phyloP scores from a whole-genome alignment of 495 filamentous ascomycete species.

The Beverwykella pulmonaria region DNA sequence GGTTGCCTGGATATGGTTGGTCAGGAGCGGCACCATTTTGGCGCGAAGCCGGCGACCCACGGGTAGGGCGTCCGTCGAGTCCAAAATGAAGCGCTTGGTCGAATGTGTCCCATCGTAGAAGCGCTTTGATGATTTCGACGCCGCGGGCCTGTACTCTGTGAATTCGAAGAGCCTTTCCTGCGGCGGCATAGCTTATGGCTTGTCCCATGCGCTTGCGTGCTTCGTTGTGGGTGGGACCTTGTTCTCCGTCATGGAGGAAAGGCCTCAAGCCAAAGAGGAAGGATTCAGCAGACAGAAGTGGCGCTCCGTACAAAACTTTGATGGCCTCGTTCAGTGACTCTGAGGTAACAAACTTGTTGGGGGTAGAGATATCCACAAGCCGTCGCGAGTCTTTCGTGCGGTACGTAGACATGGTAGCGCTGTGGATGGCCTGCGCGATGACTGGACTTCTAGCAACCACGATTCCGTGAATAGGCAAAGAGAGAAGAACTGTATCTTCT shows the following conservation, averaged over 20 bases:
- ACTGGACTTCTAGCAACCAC: slow-evolving; percentile 41
- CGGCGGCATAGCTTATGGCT: slow-evolving; percentile 40
- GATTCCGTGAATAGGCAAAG: slow-evolving; percentile 41
- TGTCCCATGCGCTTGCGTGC: slow-evolving; percentile 40
- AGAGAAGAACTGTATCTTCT: slow-evolving; percentile 6
- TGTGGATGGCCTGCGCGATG: slow-evolving; percentile 33
- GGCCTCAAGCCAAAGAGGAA: slow-evolving; percentile 30
- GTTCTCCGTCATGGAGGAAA: slow-evolving; percentile 6
- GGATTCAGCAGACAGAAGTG: slow-evolving; percentile 28
- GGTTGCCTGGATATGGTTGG: slow-evolving; percentile 11
- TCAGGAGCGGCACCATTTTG: background rate
- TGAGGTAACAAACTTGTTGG: slow-evolving; percentile 34
- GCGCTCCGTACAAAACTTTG: slow-evolving; percentile 43
- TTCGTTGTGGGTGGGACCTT: slow-evolving; percentile 11
- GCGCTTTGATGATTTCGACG: slow-evolving; percentile 31
- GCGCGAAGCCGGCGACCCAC: background rate
- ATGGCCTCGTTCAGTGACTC: slow-evolving; percentile 39
- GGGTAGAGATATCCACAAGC: slow-evolving; percentile 30
- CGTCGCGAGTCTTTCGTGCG: slow-evolving; percentile 17
- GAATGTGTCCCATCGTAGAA: slow-evolving; percentile 47
- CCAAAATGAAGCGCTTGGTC: slow-evolving; percentile 38
- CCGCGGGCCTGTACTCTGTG: slow-evolving; percentile 33
- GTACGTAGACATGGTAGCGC: background rate
- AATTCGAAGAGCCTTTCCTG: slow-evolving; percentile 37
- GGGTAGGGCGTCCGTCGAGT: slow-evolving; percentile 35